Base-by-base conservation (phyloP, 176 grass and related monocot species). In the Neostapfia colusana region DNA sequence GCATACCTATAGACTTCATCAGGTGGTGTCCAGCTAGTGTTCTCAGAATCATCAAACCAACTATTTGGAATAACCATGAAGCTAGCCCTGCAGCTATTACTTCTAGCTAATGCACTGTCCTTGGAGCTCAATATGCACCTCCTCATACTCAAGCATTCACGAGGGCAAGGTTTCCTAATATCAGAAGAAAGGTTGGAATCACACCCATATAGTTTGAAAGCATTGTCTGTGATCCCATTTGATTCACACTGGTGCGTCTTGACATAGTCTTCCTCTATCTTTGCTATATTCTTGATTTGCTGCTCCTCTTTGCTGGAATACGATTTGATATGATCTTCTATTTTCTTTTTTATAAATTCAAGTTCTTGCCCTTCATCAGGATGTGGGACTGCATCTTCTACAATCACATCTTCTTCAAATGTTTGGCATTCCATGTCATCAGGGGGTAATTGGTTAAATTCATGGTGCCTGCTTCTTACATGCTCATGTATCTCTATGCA, bases 1-100 rank as follows among this genome's bases (percentile, higher is more conserved):
- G 73, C 72, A 46, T 88, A 70, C 53, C 83, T 85, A 17, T 77
- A 83, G 21, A 79, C 85, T 77, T 67, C 82, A 65, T 88, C 72
- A 26, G 76, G 82, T 63, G 89, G 82, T 72, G 89, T 92, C 27
- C 17, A 64, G 23, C 59, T 76, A 5, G 48, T 57, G 48, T 80
- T 79, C 37, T 90, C 86, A 0, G 63, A 80, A 79, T 88, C 88
- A 75, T 95, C 92, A 77, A 86, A 84, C 76, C 83, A 88, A 62
- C 68, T 87, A 81, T 82, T 87, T 42, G 89, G 89, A 53, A 79
- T 85, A 56, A 79, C 24, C 89, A 81, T 95, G 67, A 95, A 78
- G 76, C 71, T 92, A 67, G 92, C 83, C 74, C 83, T 92, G 75
- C 92, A 99, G 75, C 92, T 99, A 41, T 75, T 95, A 72, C 89